Base-by-base conservation (phyloP, 2,329 filamentous ascomycete species). In the Diaporthe sp. region DNA sequence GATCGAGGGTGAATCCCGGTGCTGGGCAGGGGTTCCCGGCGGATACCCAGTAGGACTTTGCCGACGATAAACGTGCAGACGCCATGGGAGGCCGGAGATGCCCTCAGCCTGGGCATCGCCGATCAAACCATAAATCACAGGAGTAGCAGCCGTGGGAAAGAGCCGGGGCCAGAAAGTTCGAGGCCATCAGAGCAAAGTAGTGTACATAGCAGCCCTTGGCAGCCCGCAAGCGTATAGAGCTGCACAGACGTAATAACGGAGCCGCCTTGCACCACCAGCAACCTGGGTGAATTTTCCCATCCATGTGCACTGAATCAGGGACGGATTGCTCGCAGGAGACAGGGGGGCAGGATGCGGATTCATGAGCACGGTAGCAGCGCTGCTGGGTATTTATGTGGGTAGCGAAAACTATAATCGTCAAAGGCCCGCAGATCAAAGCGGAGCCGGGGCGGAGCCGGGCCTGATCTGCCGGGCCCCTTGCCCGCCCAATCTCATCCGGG, bases 391-490 rank as follows among this genome's bases (percentile, higher is more conserved):
- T 51, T 39, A 5, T 68, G 46, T 39, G 65, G 62, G 12, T 28
- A 53, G 10, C 34, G 3, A 39, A 53, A 68, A 39, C 46, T 68
- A 28, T 53, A 53, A 53, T 53, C 46, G 34, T 34, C 44, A 39
- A 53, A 39, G 13, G 34, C 65, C 46, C 65, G 65, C 65, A 53
- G 31, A 68, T 53, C n/a, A 55, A 53, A 46, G 46, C 65, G 46
- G 46, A 39, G 62, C 44, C 62, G 42, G 62, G 46, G 31, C 44
- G 44, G 62, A 51, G 65, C 65, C 65, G 65, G 65, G 6, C 46
- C 31, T 53, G 65, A 39, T 67, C 61, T 39, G 31, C 12, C 9
- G 4, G 28, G n/a, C 31, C 62, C 62, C 44, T 10, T 19, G 25
- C 25, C 51, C 55, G 31, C 7, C 61, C 57, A 31, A 31, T 17